These are phyloP conservation scores for Stephania japonica DNA, from an alignment of 164 flowering plant species.

Conservation along the genomic window DNA sequence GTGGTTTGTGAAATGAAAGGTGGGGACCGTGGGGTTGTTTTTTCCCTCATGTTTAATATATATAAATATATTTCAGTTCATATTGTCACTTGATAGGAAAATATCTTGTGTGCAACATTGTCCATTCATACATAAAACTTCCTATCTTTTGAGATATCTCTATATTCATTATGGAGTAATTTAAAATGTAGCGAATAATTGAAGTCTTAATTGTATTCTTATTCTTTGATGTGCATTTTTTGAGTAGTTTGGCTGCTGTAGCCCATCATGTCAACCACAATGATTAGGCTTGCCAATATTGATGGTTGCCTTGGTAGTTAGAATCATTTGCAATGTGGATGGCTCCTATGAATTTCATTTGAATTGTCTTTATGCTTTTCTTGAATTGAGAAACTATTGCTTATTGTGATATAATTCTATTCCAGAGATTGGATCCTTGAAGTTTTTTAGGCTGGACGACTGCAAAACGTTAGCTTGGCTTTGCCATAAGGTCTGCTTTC, in stretches of 20 bases:
- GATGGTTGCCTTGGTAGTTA: not conserved
- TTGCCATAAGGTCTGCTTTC: conserved; percentile 53
- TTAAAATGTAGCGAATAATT: not conserved
- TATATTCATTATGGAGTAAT: not conserved
- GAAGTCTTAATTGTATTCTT: too few relatives aligned
- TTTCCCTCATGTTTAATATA: too few relatives aligned
- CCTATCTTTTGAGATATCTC: not conserved
- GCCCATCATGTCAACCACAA: not conserved
- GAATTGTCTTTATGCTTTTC: not conserved
- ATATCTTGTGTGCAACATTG: not conserved
- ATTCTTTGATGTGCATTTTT: too few relatives aligned
- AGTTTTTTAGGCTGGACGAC: conserved; percentile 87
- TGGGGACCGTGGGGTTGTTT: conserved; percentile 11
- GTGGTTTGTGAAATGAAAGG: conserved; percentile 90
- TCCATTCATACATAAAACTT: not conserved
- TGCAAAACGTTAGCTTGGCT: conserved; percentile 77
- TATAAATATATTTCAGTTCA: too few relatives aligned
- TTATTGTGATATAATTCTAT: not conserved
- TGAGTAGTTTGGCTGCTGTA: not conserved
- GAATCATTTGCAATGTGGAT: not conserved
- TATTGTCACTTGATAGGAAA: not conserved
- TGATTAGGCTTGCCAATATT: not conserved
- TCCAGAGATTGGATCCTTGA: conserved; percentile 71
- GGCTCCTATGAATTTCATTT: not conserved
- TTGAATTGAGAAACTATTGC: not conserved